phyloP scores from a whole-genome alignment of 331 rosid species.

The Prunus yedoensis region DNA sequence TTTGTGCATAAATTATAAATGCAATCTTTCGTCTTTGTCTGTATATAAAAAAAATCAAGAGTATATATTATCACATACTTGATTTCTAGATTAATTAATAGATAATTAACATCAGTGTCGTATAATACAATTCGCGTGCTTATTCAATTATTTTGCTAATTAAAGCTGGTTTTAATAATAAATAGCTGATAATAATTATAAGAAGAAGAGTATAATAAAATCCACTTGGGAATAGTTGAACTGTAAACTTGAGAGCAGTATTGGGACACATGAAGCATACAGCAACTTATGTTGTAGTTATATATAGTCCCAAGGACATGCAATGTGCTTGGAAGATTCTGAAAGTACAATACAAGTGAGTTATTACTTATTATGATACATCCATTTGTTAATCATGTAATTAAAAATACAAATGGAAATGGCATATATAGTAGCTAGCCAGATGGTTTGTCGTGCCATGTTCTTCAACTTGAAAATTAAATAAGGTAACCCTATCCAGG shows the following conservation, averaged over 20 bases:
- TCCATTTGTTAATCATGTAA: not conserved
- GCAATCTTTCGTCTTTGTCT: too few relatives aligned
- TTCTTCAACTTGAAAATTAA: conserved; percentile 7
- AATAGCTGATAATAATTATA: not conserved
- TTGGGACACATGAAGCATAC: conserved; percentile 7
- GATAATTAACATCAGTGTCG: too few relatives aligned
- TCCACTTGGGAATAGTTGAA: conserved; percentile 1
- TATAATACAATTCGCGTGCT: not conserved
- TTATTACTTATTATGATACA: conserved; percentile 1
- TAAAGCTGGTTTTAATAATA: not conserved
- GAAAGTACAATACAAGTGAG: not conserved
- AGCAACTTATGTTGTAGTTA: not conserved
- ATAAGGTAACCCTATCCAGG: not conserved
- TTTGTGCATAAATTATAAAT: too few relatives aligned
- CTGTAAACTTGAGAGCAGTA: not conserved
- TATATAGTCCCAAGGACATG: conserved; percentile 9
- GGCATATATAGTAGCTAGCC: not conserved
- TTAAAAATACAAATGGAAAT: not conserved
- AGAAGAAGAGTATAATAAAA: not conserved
- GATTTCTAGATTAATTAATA: not conserved
- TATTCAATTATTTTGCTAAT: not conserved
- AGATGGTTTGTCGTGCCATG: not conserved
- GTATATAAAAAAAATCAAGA: not conserved
- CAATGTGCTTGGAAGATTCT: conserved; percentile 14
- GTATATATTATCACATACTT: not conserved